phyloP scores from a whole-genome alignment of 306 rosid genomes.

The Macrotyloma uniflorum region DNA sequence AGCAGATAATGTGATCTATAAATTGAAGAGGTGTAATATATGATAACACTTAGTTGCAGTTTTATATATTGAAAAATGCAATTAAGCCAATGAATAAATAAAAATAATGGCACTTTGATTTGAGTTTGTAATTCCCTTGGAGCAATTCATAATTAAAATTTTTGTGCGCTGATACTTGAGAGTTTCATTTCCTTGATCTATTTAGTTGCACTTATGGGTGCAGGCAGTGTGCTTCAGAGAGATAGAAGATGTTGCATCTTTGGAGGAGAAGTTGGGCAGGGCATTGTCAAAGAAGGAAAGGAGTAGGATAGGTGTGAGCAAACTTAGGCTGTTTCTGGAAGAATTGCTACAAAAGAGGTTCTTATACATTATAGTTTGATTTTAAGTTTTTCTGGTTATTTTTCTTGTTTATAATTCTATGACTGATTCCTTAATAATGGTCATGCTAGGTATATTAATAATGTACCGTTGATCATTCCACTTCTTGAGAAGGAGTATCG shows the following conservation, averaged over 20 bases:
- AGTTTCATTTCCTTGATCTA: constrained; percentile 33
- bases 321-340: constrained; percentile 81
- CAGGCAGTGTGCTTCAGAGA: constrained; percentile 86
- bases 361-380: background rate
- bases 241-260: constrained; percentile 75
- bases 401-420: constrained; percentile 21
- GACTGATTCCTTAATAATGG: constrained; percentile 41
- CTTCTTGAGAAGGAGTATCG: constrained; percentile 97
- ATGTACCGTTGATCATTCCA: constrained; percentile 85
- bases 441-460: constrained; percentile 83
- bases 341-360: constrained; percentile 90
- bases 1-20: background rate
- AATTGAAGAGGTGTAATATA: background rate
- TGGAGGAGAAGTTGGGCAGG: constrained; percentile 87
- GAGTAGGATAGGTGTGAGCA: constrained; percentile 93
- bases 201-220: constrained; percentile 36
- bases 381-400: constrained; percentile 3
- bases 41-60: background rate
- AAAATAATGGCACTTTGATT: background rate
- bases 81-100: background rate
- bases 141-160: background rate
- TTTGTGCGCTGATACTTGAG: background rate
- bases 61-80: background rate
- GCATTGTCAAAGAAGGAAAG: constrained; percentile 78
- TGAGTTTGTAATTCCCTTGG: background rate